These are phyloP conservation scores for Tripterygium wilfordii DNA, from an alignment of 177 flowering plant genomes.

Conservation along the genomic window DNA sequence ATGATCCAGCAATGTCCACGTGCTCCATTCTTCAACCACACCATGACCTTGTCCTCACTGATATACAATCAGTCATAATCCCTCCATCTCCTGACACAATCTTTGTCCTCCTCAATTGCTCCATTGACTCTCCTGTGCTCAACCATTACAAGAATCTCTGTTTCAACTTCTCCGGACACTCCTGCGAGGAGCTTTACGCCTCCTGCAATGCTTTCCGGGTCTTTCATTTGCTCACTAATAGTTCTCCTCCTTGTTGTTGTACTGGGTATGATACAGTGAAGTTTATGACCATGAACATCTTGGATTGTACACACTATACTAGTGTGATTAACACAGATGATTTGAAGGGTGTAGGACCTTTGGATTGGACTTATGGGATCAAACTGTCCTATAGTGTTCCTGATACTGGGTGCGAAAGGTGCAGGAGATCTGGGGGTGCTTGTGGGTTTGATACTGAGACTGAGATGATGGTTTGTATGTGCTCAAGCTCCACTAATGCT, in stretches of 20 bases:
- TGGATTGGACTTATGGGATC: constrained; percentile 88
- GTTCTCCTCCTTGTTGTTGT: constrained; percentile 69
- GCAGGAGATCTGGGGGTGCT: constrained; percentile 62
- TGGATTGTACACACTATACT: constrained; percentile 91
- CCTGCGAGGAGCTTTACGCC: constrained; percentile 79
- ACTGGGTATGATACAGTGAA: constrained; percentile 64
- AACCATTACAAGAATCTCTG: constrained; percentile 76
- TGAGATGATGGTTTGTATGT: constrained; percentile 51
- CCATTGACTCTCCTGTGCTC: constrained; percentile 81
- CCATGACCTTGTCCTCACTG: constrained; percentile 66
- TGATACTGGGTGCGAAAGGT: constrained; percentile 65
- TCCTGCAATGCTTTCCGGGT: constrained; percentile 52
- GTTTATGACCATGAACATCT: constrained; percentile 79
- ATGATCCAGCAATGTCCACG: constrained; percentile 88
- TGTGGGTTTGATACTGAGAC: constrained; percentile 89
- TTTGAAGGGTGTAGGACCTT: constrained; percentile 54
- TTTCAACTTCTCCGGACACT: constrained; percentile 73
- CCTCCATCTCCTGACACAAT: constrained; percentile 78
- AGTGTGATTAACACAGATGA: constrained; percentile 43
- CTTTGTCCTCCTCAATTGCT: constrained; percentile 82
- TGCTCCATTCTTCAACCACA: constrained; percentile 78
- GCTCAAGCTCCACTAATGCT: constrained; percentile 47
- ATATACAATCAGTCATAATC: constrained; percentile 51
- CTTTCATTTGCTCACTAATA: constrained; percentile 31
- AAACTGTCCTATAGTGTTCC: constrained; percentile 54